phyloP scores from a whole-genome alignment of 2,329 filamentous ascomycete genomes.

The Claviceps africana region DNA sequence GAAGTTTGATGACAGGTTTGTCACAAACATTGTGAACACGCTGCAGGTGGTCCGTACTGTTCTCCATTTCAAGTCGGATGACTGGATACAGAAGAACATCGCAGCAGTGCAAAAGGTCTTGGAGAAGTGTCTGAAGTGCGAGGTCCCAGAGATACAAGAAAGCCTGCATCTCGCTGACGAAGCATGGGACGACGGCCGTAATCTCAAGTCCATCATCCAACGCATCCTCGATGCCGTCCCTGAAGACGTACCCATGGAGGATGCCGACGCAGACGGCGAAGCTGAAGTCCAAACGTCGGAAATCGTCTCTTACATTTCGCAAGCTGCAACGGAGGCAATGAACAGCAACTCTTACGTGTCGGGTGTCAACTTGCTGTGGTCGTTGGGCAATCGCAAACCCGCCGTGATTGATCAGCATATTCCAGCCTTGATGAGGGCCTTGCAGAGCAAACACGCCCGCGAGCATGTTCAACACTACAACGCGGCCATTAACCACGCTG shows the following conservation, averaged over 20 bases:
- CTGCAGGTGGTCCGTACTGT: conserved; percentile 85
- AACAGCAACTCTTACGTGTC: conserved; percentile 70
- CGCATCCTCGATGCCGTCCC: conserved; percentile 82
- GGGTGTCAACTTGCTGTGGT: conserved; percentile 88
- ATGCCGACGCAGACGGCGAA: conserved; percentile 72
- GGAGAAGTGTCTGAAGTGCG: conserved; percentile 77
- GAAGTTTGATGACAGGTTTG: conserved; percentile 69
- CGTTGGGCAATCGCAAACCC: conserved; percentile 70
- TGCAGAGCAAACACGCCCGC: conserved; percentile 81
- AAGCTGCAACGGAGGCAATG: conserved; percentile 77
- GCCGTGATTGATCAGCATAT: conserved; percentile 85
- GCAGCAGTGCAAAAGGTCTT: conserved; percentile 70
- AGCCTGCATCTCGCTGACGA: conserved; percentile 67
- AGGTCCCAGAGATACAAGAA: conserved; percentile 86
- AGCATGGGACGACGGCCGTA: conserved; percentile 52
- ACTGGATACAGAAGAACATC: conserved; percentile 77
- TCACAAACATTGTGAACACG: conserved; percentile 82
- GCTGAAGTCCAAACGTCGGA: conserved; percentile 72
- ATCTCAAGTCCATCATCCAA: conserved; percentile 61
- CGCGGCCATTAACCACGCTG: conserved; percentile 37
- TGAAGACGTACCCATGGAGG: conserved; percentile 55
- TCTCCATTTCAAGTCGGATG: conserved; percentile 72
- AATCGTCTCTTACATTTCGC: conserved; percentile 70
- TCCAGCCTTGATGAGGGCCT: conserved; percentile 74
- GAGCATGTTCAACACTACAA: conserved; percentile 77